Evolutionary conservation across 352 stramenopile genomes (phyloP).

Genomic region (Phytophthora agathidicida): DNA sequence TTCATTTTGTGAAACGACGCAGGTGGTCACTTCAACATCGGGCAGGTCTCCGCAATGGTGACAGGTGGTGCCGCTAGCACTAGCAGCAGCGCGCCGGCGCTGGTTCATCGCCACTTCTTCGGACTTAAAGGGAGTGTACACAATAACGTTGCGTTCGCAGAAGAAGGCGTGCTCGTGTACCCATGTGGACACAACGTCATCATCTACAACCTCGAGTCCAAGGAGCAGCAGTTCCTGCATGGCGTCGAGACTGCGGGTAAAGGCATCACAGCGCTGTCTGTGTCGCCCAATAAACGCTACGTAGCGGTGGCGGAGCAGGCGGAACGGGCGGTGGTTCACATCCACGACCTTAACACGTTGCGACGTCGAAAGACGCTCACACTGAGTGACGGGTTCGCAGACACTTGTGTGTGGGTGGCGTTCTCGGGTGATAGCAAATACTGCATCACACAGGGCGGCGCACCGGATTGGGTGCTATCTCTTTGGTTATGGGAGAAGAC

Average conservation of each 20-base stretch:
- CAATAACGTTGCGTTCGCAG: slow-evolving; percentile 85
- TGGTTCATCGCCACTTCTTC: slow-evolving; percentile 82
- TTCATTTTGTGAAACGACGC: neutral
- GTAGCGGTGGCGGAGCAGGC: slow-evolving; percentile 90
- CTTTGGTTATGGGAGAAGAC: slow-evolving; percentile 94
- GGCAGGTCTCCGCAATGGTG: slow-evolving; percentile 3
- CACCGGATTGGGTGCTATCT: slow-evolving; percentile 91
- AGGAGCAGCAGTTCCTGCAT: slow-evolving; percentile 91
- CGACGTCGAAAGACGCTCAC: slow-evolving; percentile 87
- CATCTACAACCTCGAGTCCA: slow-evolving; percentile 89
- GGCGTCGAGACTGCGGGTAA: slow-evolving; percentile 76
- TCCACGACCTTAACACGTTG: slow-evolving; percentile 91
- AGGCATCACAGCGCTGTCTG: slow-evolving; percentile 88
- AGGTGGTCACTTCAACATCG: slow-evolving; percentile 22
- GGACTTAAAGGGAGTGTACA: slow-evolving; percentile 83
- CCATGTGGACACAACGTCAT: slow-evolving; percentile 90
- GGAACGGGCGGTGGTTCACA: slow-evolving; percentile 85
- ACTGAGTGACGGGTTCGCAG: slow-evolving; percentile 77
- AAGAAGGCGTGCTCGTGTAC: slow-evolving; percentile 89
- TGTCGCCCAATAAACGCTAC: slow-evolving; percentile 85
- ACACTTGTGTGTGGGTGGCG: slow-evolving; percentile 77
- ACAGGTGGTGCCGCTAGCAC: slow-evolving; percentile 12
- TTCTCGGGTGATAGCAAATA: slow-evolving; percentile 94
- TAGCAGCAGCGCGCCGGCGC: slow-evolving; percentile 38
- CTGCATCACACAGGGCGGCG: slow-evolving; percentile 87